Base-by-base conservation (phyloP, 2,329 filamentous ascomycete species). In the Sporothrix pseudoabietina region DNA sequence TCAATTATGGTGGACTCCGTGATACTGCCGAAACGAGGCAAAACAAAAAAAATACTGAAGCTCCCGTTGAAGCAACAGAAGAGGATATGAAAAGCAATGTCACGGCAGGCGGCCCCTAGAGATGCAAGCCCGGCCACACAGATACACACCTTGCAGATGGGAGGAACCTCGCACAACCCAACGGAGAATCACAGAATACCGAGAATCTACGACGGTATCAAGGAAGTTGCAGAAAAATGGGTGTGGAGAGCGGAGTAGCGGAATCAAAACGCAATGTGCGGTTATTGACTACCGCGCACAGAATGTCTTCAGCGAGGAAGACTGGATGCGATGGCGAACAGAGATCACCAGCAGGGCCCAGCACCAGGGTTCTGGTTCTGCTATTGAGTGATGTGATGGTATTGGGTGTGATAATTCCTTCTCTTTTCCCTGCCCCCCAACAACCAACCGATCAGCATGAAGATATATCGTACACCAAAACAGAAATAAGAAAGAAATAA, bases 211-310 rank as follows among this genome's bases (percentile, higher is more conserved):
- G 52, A 22, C 9, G n/a, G 52, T 26, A 55, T 55, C n/a, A 26
- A 12, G 7, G 55, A 30, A 35, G 30, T 30, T 39, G 55, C 9
- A 30, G 19, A 26, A 55, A 52, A 55, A n/a, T n/a, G 30, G 55
- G 55, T 59, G 55, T 59, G 55, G 30, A 59, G 55, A 55, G 14
- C 26, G 55, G 55, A 59, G 55, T 16, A 32, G 30, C 55, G 55
- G 55, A 59, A 59, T 10, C 32, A 32, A 59, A 19, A 16, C 3
- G 26, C 32, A 47, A n/a, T 16, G 5, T 8, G 55, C 55, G 55
- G 55, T 7, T 35, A 35, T 35, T 35, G 55, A 59, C 16, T 59
- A 32, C 54, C 55, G 55, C 55, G 14, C 7, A 55, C n/a, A 26
- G 12, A 55, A 26, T n/a, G 35, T 55, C 10, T 14, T 19, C 44